Evolutionary conservation across 176 grass and related monocot species (phyloP).

Genomic region (Triticum aestivum): DNA sequence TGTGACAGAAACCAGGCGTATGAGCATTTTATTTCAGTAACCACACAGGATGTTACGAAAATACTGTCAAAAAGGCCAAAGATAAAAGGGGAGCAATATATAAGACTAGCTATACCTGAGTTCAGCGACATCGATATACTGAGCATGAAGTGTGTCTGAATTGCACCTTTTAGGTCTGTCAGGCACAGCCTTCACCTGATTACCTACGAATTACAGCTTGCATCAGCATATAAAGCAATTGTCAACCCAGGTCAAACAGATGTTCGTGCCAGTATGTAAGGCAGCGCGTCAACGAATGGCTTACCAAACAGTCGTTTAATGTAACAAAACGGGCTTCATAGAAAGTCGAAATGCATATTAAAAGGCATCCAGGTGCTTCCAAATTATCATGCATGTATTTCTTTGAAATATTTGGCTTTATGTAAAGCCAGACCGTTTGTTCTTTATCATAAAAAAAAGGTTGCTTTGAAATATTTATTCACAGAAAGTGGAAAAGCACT

Average conservation of each 20-base stretch:
- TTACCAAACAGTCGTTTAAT: neutral
- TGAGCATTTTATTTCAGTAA: slow-evolving; percentile 7
- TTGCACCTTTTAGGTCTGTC: slow-evolving; percentile 44
- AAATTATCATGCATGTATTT: neutral
- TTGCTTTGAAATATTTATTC: slow-evolving; percentile 9
- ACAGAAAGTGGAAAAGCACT: neutral
- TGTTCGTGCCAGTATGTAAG: neutral
- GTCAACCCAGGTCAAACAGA: neutral
- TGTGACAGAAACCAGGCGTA: slow-evolving; percentile 4
- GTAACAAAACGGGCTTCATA: slow-evolving; percentile 12
- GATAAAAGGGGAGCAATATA: neutral
- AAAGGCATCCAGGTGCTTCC: neutral
- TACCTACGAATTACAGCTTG: slow-evolving; percentile 31
- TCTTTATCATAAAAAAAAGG: neutral
- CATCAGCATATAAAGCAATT: neutral
- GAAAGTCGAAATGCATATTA: neutral
- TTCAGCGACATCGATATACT: slow-evolving; percentile 71
- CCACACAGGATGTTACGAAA: slow-evolving; percentile 8
- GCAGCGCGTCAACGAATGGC: neutral
- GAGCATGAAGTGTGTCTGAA: slow-evolving; percentile 58
- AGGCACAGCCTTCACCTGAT: slow-evolving; percentile 36
- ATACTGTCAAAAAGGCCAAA: neutral
- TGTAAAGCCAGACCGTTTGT: neutral
- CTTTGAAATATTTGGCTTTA: neutral
- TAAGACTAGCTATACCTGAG: slow-evolving; percentile 42